Evolutionary conservation across 805 yeast genomes (phyloP), one percentile per base, ranked within the genome.

Genomic region (Myxozyma melibiosi): DNA sequence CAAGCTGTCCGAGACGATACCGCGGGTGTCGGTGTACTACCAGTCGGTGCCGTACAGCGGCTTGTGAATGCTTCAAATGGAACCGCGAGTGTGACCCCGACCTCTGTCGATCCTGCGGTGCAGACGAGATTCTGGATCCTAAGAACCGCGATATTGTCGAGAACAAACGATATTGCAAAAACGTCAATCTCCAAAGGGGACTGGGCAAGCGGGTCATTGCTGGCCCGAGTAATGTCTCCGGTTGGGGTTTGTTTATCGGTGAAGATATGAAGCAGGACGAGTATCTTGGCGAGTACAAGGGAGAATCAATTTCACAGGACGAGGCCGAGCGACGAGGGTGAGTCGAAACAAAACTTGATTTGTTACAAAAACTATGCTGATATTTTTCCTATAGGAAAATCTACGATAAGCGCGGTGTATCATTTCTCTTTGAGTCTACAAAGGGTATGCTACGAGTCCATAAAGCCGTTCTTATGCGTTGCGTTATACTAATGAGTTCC

Each of bases 31-130:
- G 53, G 14, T 58, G 63, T 22, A 58, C 61, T n/a, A 38, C 57
- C 13, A 28, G 52, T 30, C 41, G 62, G 28, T 58, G 63, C 48
- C 60, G 63, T 9, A 58, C 63, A 8, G 24, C 45, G 11, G 38
- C 63, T 6, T 58, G 63, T 34, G 62, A 57, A 35, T 58, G 63
- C 39, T 57, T 55, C 31, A 58, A 58, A 38, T 58, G 63, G 63
- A 58, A 58, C 28, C 53, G 63, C 18, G 63, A 58, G 31, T 58
- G 63, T 41, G 63, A 58, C 43, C 63, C 63, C 18, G 63, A 58
- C 33, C 39, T 58, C 18, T 58, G 63, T 34, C 53, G 63, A 11
- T 39, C 46, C 2, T 58, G 63, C 24, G 63, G 63, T 3, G 63
- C 62, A 4, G 63, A 58, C 28, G 55, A 58, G 9, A 18, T 58